These are phyloP conservation scores for Dendrobium officinale DNA, from an alignment of 106 monocot species.

Conservation along the genomic window DNA sequence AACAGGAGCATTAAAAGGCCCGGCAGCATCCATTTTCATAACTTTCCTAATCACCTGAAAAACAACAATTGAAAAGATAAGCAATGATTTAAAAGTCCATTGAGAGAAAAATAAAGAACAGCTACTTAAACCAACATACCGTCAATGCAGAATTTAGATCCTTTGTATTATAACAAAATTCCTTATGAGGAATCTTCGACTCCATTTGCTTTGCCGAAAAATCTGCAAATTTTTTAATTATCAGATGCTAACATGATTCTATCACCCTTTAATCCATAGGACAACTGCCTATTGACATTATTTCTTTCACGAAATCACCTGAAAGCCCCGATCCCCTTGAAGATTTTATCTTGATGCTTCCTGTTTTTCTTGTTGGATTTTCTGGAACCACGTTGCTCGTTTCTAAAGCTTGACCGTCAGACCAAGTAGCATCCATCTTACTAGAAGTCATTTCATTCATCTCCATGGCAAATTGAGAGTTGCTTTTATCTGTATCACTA, in stretches of 20 bases:
- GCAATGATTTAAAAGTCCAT: background rate
- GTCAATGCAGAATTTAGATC: conserved; percentile 57
- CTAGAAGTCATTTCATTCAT: conserved; percentile 18
- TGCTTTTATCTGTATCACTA: conserved; percentile 39
- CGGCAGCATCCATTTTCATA: conserved; percentile 99
- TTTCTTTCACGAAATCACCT: conserved; percentile 22
- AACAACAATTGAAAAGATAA: conserved; percentile 1
- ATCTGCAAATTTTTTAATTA: conserved; percentile 22
- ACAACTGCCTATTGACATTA: conserved; percentile 13
- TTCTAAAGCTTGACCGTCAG: conserved; percentile 58
- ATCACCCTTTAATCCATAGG: conserved; percentile 14
- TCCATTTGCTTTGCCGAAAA: conserved; percentile 26
- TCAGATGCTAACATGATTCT: conserved; percentile 14
- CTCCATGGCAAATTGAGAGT: conserved; percentile 18
- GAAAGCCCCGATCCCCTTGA: conserved; percentile 30
- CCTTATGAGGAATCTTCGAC: conserved; percentile 17
- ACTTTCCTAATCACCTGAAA: conserved; percentile 83
- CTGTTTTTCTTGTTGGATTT: conserved; percentile 51
- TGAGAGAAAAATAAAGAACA: background rate
- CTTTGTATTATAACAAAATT: conserved; percentile 40
- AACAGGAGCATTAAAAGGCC: conserved; percentile 85
- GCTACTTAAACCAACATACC: conserved; percentile 24
- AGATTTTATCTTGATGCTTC: conserved; percentile 83
- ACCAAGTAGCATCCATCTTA: conserved; percentile 44
- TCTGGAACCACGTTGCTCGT: conserved; percentile 18